These are phyloP conservation scores for Trichoderma simmonsii DNA, from an alignment of 2,329 filamentous ascomycete genomes.

Conservation along the genomic window DNA sequence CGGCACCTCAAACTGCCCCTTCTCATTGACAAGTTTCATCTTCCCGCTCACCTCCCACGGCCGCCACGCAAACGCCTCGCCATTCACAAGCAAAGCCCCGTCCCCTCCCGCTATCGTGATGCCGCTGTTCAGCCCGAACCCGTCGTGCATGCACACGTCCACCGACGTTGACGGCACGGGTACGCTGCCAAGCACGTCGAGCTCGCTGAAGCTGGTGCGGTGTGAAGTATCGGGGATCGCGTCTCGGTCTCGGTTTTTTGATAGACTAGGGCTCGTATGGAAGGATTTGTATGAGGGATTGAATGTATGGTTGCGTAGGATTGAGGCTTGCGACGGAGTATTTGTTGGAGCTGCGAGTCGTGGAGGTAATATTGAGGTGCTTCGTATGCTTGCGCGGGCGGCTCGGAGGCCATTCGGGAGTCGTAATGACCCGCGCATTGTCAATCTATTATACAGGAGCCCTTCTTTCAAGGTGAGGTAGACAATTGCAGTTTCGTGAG, in stretches of 20 bases:
- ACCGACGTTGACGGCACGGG: conserved; percentile 78
- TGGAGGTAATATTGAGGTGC: background rate
- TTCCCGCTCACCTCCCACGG: conserved; percentile 63
- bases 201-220: conserved; percentile 62
- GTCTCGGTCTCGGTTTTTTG: conserved; percentile 16
- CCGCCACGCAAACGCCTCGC: conserved; percentile 84
- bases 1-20: conserved; percentile 77
- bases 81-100: conserved; percentile 75
- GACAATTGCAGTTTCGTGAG: background rate
- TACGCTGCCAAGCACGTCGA: conserved; percentile 76
- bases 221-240: conserved; percentile 33
- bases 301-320: background rate
- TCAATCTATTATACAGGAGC: background rate
- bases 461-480: background rate
- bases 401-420: conserved; percentile 24
- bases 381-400: conserved; percentile 22
- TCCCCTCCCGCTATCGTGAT: conserved; percentile 64
- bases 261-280: conserved; percentile 20
- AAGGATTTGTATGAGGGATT: background rate
- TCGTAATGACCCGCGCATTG: conserved; percentile 25
- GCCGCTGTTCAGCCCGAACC: conserved; percentile 84
- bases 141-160: conserved; percentile 76
- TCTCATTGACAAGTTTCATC: conserved; percentile 62
- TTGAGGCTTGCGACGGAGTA: background rate
- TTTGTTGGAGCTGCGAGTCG: background rate